Base-by-base conservation (phyloP, 306 rosid genomes). In the Luffa aegyptiaca region DNA sequence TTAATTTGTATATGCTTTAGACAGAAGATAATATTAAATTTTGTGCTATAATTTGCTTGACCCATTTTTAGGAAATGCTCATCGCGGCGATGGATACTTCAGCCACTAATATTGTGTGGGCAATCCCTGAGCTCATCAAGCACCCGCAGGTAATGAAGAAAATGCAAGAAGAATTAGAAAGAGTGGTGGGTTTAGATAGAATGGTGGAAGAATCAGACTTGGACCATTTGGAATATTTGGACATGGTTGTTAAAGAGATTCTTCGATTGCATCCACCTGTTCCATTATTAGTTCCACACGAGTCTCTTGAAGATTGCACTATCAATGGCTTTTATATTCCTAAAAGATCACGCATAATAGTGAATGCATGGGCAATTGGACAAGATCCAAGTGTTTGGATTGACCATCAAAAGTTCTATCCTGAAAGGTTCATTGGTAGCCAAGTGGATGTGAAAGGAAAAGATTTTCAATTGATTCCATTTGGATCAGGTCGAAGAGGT, bases 151-250 rank as follows among this genome's bases (percentile, higher is more conserved):
- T 87, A 68, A 91, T 85, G 92, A 84, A 85, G 77, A 89, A 85
- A 79, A 26, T 86, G 3, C 92, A 89, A 63, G 42, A 75, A 5
- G 93, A 90, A 76, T 52, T 92, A 12, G 86, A 87, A 82, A 73
- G 6, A 5, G 82, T 88, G 51, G 91, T 90, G 12, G 90, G 93
- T 6, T 79, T 84, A 80, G 79, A 88, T 83, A 86, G 90, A 42
- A 83, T 48, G 79, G 92, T 89, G 80, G 85, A 86, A 41, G 93
- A 89, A 84, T 83, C 90, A 55, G 89, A 91, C 82, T 82, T 91
- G 77, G 81, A 48, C 4, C 83, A 82, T 12, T 57, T 92, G 53
- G 8, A 41, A 17, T 77, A 77, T 3, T 62, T 77, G 5, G 39
- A 44, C 37, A 87, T 83, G 91, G 88, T 90, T 6, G 13, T 63